Conservation (phyloP, 257 asterid species). For the Solanum peruvianum region DNA sequence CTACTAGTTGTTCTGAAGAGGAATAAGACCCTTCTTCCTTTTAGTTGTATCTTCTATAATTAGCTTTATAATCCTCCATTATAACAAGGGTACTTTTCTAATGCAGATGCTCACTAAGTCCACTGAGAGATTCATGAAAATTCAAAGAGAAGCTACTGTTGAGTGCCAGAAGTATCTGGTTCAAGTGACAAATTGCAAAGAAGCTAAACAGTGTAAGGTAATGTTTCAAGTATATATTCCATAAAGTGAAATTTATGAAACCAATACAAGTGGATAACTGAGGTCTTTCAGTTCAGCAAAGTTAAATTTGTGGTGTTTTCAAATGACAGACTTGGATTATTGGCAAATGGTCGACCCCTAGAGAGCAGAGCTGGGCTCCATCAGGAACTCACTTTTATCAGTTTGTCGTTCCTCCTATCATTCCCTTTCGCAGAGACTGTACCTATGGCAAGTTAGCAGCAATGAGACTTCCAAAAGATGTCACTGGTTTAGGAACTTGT, state of each 20-base stretch:
- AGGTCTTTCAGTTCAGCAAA: neutral
- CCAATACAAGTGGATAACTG: neutral
- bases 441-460: constrained; percentile 80
- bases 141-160: constrained; percentile 60
- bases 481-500: constrained; percentile 72
- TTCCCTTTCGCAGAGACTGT: constrained; percentile 80
- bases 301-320: neutral
- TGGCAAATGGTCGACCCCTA: constrained; percentile 74
- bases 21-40: neutral
- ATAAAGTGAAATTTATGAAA: neutral
- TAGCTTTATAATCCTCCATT: neutral
- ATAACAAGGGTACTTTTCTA: neutral
- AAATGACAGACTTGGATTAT: constrained; percentile 63
- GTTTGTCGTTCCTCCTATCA: constrained; percentile 79
- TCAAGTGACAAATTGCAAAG: constrained; percentile 71
- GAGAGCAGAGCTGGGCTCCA: constrained; percentile 72
- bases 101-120: constrained; percentile 81
- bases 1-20: neutral
- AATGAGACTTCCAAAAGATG: constrained; percentile 77
- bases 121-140: constrained; percentile 59
- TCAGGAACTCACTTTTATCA: constrained; percentile 74
- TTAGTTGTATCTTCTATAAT: neutral
- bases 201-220: constrained; percentile 79
- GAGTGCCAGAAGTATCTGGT: constrained; percentile 53
- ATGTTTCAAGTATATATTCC: neutral